Evolutionary conservation across 345 rosid species (phyloP), one percentile per base, ranked within the genome.

Genomic region (Salix koriyanagi): DNA sequence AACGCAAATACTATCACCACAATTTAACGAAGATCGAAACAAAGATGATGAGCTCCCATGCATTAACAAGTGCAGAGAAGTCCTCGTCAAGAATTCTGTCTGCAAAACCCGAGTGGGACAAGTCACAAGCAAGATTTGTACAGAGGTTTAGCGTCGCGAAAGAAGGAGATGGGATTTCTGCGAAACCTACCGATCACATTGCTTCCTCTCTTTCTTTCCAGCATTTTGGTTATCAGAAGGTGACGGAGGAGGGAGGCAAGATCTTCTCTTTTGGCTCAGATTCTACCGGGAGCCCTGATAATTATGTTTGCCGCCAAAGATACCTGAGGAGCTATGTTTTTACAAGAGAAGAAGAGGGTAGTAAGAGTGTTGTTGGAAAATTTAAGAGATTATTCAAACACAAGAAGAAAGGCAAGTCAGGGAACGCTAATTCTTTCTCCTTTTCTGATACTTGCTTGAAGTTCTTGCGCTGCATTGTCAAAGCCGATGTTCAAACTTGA

Each of bases 291-390:
- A 52, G 65, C 60, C 77, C 73, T 10, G 79, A 79, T 14, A n/a
- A 21, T 52, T 83, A 48, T 32, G 39, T 64, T 41, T 6, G 64
- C 66, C 42, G 87, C 66, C 85, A 84, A 68, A 80, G 68, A 70
- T 84, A 52, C 32, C 70, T 86, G 0, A 76, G 80, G 72, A 84
- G 87, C 87, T 86, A 86, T 71, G 66, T 71, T 30, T 84, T 84
- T 39, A 62, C 62, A 26, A 71, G 58, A 71, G 79, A 50, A 15
- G 69, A 37, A 50, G 75, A 78, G 19, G 52, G 39, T 4, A 46
- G 71, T 23, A n/a, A 11, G 46, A 16, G 36, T 21, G 77, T 48
- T 39, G 41, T 28, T 0, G 65, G 65, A 64, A 80, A 54, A 50
- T 7, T 50, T 15, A 83, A 37, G 65, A 46, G 46, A 56, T 80